Base-by-base conservation (phyloP, 2,329 filamentous ascomycete genomes). In the Monascus ruber region DNA sequence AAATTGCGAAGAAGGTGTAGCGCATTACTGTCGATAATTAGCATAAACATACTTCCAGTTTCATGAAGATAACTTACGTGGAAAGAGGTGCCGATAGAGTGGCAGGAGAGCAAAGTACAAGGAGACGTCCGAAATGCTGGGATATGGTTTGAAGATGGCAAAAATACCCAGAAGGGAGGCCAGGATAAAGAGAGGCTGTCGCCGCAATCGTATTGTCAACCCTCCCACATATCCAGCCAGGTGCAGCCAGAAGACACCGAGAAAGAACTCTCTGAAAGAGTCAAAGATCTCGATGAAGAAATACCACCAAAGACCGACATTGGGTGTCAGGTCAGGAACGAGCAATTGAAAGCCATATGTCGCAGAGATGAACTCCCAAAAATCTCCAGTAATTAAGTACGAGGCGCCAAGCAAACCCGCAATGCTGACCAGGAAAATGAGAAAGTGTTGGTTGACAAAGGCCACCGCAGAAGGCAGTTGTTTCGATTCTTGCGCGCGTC, bases 221-320 rank as follows among this genome's bases (percentile, higher is more conserved):
- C 85, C 89, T 10, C 83, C 83, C 29, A 94, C 85, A 63, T 98
- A 98, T 31, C 84, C 83, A 0, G 83, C 79, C 42, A 96, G 77
- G 58, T 98, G 91, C 44, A 98, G 74, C 87, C 93, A 96, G 68
- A 98, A 98, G 36, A 98, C 88, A 39, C 85, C 91, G 3, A 98
- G 76, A 72, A 96, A 98, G 71, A 98, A 98, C 51, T 83, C 81
- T 31, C 91, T 77, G 73, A 98, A 98, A 1, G 88, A 89, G 65
- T 98, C 91, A 60, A 98, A 98, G 79, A 98, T 98, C 59, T 98
- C 89, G 50, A 93, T 94, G 59, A 98, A 96, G 66, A 98, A 98
- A 65, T 98, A 98, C 91, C 91, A 98, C 91, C 91, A 98, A 1
- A 98, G 72, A 1, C 91, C 91, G 26, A 93, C 83, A 49, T 96